Evolutionary conservation across 352 stramenopile genomes (phyloP), one percentile per base, ranked within the genome.

Genomic region (Elongisporangium anandrum): DNA sequence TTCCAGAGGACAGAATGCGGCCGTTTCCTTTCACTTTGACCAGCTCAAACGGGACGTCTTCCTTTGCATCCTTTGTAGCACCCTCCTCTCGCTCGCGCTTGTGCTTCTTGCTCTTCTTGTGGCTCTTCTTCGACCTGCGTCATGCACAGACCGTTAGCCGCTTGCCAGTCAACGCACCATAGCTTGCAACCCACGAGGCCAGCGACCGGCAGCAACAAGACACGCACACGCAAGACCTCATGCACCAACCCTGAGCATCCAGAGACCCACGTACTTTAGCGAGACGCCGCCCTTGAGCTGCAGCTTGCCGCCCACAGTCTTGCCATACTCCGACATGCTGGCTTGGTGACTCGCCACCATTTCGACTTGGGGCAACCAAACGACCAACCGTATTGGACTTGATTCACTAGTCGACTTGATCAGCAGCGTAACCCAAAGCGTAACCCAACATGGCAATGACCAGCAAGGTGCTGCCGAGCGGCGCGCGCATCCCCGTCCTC

Each of bases 1-100:
- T 96, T n/a, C 89, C 89, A 1, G 80, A 94, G 52, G 84, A 94
- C 48, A 94, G 67, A 16, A 96, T 87, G 19, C 89, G 83, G 4
- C 88, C 89, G 9, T 70, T 92, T 12, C 89, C 89, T 16, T 87
- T 81, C 7, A 62, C 50, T 57, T 94, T 91, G 19, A 91, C 82
- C 51, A 96, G 73, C 56, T 95, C 73, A 26, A 90, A 91, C n/a
- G 45, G 72, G 54, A 20, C 64, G 60, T 66, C 61, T 63, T 4
- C 66, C 65, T 38, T 52, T 22, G 54, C 54, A 9, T 60, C 64
- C 12, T 65, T 49, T 16, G 34, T 51, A 19, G 50, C 68, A 29
- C 60, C 61, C 4, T 57, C 67, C 13, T 77, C 66, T 0, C 65
- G 63, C 38, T 72, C 68, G 51, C 79, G 77, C 52, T 79, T 85